phyloP scores from a whole-genome alignment of 2,329 filamentous ascomycete genomes.

The Ascosphaera aggregata region DNA sequence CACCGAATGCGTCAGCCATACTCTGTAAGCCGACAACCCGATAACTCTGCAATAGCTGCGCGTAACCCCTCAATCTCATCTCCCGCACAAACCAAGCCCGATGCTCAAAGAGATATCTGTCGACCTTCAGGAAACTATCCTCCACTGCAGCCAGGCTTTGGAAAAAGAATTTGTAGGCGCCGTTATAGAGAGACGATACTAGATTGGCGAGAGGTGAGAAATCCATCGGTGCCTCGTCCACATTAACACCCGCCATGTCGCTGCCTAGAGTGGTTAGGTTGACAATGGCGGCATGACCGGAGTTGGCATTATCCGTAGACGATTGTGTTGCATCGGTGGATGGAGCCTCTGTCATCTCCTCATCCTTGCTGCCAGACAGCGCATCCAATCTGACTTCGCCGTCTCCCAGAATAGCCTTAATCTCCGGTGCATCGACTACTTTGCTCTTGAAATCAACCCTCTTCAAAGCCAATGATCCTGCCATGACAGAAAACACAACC shows the following conservation, averaged over 20 bases:
- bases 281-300: conserved; percentile 40
- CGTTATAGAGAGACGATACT: conserved; percentile 77
- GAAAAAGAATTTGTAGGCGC: conserved; percentile 90
- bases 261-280: conserved; percentile 70
- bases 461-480: conserved; percentile 83
- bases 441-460: conserved; percentile 98
- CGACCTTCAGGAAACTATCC: conserved; percentile 79
- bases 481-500: conserved; percentile 86
- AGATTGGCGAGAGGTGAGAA: conserved; percentile 73
- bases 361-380: conserved; percentile 49
- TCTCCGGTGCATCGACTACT: conserved; percentile 94
- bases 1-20: conserved; percentile 94
- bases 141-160: conserved; percentile 71
- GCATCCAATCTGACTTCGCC: conserved; percentile 72
- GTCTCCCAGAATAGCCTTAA: conserved; percentile 86
- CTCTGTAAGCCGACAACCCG: conserved; percentile 88
- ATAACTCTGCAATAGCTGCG: conserved; percentile 93
- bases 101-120: conserved; percentile 90
- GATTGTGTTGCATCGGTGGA: conserved; percentile 14
- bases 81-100: conserved; percentile 93
- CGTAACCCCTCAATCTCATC: conserved; percentile 91
- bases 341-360: conserved; percentile 45
- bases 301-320: conserved; percentile 24
- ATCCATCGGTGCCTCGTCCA: conserved; percentile 63
- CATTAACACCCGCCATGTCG: conserved; percentile 39